A percentile compares a stretch with the other conserved stretches of the same genome.
Evolutionary conservation across 805 yeast species (phyloP).

Genomic region (Zygoascus biomembranicola): DNA sequence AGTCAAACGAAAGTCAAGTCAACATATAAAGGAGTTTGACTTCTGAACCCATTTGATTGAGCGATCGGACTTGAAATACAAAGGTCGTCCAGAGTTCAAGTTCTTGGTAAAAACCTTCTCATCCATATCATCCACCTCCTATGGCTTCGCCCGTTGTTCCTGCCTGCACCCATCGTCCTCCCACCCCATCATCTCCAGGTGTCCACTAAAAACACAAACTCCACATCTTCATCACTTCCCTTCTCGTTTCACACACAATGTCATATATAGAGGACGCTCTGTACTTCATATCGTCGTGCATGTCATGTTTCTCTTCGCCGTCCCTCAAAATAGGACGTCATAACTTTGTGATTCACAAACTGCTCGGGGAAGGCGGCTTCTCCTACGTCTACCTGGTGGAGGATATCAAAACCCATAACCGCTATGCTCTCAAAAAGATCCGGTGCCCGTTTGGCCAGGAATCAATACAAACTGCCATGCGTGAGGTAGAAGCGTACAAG

Average conservation of each 20-base stretch:
- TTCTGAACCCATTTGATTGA: too few relatives aligned
- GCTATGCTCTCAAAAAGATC: slow-evolving; percentile 75
- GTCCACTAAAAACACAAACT: too few relatives aligned
- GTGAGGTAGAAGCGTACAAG: slow-evolving; percentile 68
- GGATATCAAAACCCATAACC: slow-evolving; percentile 31
- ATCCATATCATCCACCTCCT: too few relatives aligned
- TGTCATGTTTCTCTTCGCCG: slow-evolving; percentile 40
- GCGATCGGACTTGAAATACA: too few relatives aligned
- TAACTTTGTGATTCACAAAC: slow-evolving; percentile 51
- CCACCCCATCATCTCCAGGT: too few relatives aligned
- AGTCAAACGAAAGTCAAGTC: too few relatives aligned
- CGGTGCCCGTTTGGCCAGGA: slow-evolving; percentile 82
- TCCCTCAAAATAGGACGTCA: slow-evolving; percentile 53
- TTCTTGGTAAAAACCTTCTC: too few relatives aligned
- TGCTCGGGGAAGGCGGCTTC: slow-evolving; percentile 89
- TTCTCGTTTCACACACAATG: not conserved
- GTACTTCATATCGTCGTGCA: slow-evolving; percentile 28
- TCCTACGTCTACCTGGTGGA: slow-evolving; percentile 78
- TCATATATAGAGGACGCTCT: slow-evolving; percentile 21
- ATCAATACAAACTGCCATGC: slow-evolving; percentile 63
- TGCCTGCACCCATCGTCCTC: too few relatives aligned
- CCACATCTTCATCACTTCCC: too few relatives aligned
- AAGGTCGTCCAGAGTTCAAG: too few relatives aligned
- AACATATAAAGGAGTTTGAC: too few relatives aligned
- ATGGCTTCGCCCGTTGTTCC: too few relatives aligned